Base-by-base conservation (phyloP, 2,329 filamentous ascomycete genomes). In the Aciculosporium take region DNA sequence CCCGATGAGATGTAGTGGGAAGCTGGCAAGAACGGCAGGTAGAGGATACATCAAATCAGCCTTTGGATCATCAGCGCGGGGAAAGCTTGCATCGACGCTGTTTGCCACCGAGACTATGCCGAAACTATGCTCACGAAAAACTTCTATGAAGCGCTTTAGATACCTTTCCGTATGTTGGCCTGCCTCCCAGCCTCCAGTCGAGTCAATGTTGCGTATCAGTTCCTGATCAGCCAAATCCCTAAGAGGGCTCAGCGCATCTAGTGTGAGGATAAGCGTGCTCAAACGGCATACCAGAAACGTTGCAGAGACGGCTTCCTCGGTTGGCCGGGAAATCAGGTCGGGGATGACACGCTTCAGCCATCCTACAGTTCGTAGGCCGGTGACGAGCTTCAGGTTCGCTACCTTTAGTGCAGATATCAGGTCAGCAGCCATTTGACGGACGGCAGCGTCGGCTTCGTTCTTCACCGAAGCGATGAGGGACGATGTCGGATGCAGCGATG, bases 41-140 rank as follows among this genome's bases (percentile, higher is more conserved):
- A 88, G 63, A 0, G 75, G 73, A 37, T 67, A 63, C n/a, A 79
- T 52, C 12, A 66, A 63, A 30, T 56, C 54, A 30, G 51, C 41
- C 1, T 42, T 42, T 10, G 52, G 45, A 3, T 37, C 44, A 6
- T 38, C 36, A 23, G 51, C 39, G 2, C 46, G 38, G 10, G 48
- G 41, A 33, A 62, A 52, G 40, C 58, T 60, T 3, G 76, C 70
- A 3, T 74, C 68, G 0, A 96, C 86, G 53, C 82, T 91, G 53
- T 81, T 84, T 61, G 93, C 95, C 72, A 96, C 86, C 44, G 86
- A 94, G 23, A 96, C 78, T 45, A 96, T 94, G 33, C 81, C 84
- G 59, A 98, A 98, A 56, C 85, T 94, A 61, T 98, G 91, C 61
- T 98, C 91, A 40, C 91, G 82, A 58, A 96, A 96, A 23, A 98